A percentile compares a stretch with the other conserved stretches of the same genome.
Conservation (phyloP, 2,329 filamentous ascomycete genomes). For the Claviceps quebecensis region DNA sequence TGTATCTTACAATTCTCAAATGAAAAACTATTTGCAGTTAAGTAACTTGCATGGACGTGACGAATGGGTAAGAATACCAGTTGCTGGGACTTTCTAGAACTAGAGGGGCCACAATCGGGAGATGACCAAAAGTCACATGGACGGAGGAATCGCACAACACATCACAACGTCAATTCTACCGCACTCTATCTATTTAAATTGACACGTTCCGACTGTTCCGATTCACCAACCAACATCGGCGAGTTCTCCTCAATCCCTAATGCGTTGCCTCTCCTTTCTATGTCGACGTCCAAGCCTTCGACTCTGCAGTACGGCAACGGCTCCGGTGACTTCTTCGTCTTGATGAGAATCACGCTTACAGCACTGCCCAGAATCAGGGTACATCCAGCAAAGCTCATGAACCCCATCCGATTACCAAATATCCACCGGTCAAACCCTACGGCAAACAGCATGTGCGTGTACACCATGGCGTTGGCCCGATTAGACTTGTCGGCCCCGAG, state of each 20-base stretch:
- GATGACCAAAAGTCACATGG: too few relatives aligned
- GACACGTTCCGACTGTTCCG: conserved; percentile 12
- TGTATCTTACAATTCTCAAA: too few relatives aligned
- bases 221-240: conserved; percentile 25
- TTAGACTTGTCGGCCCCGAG: conserved; percentile 56
- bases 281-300: conserved; percentile 16
- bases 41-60: too few relatives aligned
- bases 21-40: too few relatives aligned
- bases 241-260: conserved; percentile 21
- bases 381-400: conserved; percentile 35
- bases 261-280: conserved; percentile 18
- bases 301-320: conserved; percentile 12
- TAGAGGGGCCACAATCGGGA: too few relatives aligned
- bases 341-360: conserved; percentile 34
- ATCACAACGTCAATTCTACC: background rate
- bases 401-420: conserved; percentile 36
- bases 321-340: conserved; percentile 18
- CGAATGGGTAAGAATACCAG: too few relatives aligned
- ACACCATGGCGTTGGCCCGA: conserved; percentile 42
- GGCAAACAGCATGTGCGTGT: conserved; percentile 44
- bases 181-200: background rate
- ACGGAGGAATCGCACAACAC: too few relatives aligned
- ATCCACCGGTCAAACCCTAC: conserved; percentile 37
- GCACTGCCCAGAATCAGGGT: conserved; percentile 39
- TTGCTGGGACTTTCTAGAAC: too few relatives aligned